These are phyloP conservation scores for Botryotinia narcissicola DNA, from an alignment of 2,329 filamentous ascomycete species.

Conservation along the genomic window DNA sequence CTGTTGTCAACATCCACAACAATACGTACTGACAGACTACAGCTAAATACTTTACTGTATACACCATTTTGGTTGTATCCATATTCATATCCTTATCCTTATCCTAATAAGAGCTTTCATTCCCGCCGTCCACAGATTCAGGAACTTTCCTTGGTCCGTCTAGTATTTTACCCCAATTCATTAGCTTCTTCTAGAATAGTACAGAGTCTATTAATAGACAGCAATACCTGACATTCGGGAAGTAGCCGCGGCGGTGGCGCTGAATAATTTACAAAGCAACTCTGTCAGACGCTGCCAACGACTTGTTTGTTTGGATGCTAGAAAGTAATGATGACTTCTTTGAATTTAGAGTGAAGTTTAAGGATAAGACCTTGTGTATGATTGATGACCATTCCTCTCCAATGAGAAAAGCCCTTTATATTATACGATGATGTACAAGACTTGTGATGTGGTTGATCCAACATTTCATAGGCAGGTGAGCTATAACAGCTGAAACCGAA, in stretches of 20 bases:
- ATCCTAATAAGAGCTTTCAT: conserved; percentile 8
- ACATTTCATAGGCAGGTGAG: conserved; percentile 6
- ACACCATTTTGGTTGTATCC: not conserved
- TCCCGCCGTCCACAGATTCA: not conserved
- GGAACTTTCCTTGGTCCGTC: not conserved
- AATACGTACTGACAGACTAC: not conserved
- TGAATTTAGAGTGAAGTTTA: not conserved
- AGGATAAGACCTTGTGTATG: not conserved
- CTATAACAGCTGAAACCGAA: conserved; percentile 12
- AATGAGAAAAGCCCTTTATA: not conserved
- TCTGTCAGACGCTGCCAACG: conserved; percentile 13
- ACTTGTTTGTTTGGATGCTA: conserved; percentile 12
- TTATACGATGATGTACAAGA: not conserved
- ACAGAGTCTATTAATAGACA: conserved; percentile 9
- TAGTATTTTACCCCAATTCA: conserved; percentile 1
- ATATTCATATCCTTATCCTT: not conserved
- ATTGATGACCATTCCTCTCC: not conserved
- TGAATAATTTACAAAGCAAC: not conserved
- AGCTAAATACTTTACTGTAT: not conserved
- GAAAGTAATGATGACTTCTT: not conserved
- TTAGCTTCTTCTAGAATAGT: conserved; percentile 3
- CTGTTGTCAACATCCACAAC: not conserved
- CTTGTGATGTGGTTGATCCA: conserved; percentile 9
- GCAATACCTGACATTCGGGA: not conserved
- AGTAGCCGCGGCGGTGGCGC: conserved; percentile 13